Evolutionary conservation across 169 alveolate genomes (phyloP).

Genomic region (Plasmodium gonderi): DNA sequence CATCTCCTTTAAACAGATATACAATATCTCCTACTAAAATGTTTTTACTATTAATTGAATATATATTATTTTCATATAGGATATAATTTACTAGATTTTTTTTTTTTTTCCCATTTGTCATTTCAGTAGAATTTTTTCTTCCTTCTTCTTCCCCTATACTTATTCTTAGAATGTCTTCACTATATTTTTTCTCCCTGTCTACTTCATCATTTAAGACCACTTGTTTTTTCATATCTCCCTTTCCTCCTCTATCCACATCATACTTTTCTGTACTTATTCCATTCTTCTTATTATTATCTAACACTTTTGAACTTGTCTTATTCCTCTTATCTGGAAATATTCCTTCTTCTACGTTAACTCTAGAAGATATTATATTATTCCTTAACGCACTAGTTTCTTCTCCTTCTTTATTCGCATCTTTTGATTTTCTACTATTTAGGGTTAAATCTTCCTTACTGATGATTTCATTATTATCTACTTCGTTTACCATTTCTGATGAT

Average conservation of each 20-base stretch:
- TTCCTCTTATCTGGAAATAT: neutral
- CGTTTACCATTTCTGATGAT: neutral
- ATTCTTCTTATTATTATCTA: neutral
- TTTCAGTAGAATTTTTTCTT: neutral
- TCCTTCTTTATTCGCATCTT: neutral
- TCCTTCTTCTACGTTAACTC: neutral
- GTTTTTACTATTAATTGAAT: conserved; percentile 41
- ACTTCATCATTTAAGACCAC: neutral
- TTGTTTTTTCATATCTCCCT: neutral
- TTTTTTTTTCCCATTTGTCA: conserved; percentile 5
- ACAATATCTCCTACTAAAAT: conserved; percentile 52
- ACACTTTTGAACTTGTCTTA: neutral
- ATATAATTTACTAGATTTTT: conserved; percentile 22
- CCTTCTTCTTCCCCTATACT: neutral
- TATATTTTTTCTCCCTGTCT: neutral
- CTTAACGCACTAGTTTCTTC: neutral
- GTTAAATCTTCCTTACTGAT: neutral
- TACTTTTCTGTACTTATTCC: neutral
- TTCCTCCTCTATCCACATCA: neutral
- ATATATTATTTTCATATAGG: conserved; percentile 29
- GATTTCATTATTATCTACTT: neutral
- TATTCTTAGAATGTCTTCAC: neutral
- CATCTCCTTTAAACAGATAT: conserved; percentile 43
- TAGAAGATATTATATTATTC: neutral
- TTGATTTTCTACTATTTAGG: neutral